phyloP scores from a whole-genome alignment of 805 yeast species.

The Lipomyces japonicus region DNA sequence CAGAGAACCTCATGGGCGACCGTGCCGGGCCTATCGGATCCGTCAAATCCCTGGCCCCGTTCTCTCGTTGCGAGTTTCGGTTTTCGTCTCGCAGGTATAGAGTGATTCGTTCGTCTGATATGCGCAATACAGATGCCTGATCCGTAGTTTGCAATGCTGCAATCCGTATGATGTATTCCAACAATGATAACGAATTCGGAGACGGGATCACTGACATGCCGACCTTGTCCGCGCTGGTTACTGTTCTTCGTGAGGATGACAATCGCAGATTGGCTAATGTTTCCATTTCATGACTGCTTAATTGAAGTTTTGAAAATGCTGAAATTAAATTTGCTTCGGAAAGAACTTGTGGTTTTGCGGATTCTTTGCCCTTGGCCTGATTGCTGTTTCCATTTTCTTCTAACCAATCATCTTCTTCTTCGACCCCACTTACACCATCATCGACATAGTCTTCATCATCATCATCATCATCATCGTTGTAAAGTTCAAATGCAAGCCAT shows the following conservation, averaged over 20 bases:
- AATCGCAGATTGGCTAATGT: constrained; percentile 3
- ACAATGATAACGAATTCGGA: constrained; percentile 43
- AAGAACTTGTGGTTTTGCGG: neutral
- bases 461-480: constrained; percentile 28
- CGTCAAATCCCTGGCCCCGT: constrained; percentile 10
- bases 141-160: constrained; percentile 59
- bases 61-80: constrained; percentile 18
- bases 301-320: constrained; percentile 16
- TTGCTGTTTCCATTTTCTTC: constrained; percentile 30
- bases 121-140: constrained; percentile 48
- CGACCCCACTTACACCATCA: constrained; percentile 36
- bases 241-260: neutral
- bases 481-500: constrained; percentile 32
- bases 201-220: constrained; percentile 1
- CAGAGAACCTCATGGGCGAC: constrained; percentile 19
- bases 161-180: constrained; percentile 62
- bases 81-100: constrained; percentile 60
- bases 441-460: constrained; percentile 13
- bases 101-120: constrained; percentile 63
- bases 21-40: constrained; percentile 26
- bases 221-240: neutral
- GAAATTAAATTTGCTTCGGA: constrained; percentile 10
- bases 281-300: constrained; percentile 18
- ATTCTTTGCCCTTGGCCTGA: neutral
- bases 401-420: constrained; percentile 31